A percentile compares a stretch with the other conserved stretches of the same genome.
Conservation (phyloP, 768 basidiomycete species). For the Phylloporus sp. region DNA sequence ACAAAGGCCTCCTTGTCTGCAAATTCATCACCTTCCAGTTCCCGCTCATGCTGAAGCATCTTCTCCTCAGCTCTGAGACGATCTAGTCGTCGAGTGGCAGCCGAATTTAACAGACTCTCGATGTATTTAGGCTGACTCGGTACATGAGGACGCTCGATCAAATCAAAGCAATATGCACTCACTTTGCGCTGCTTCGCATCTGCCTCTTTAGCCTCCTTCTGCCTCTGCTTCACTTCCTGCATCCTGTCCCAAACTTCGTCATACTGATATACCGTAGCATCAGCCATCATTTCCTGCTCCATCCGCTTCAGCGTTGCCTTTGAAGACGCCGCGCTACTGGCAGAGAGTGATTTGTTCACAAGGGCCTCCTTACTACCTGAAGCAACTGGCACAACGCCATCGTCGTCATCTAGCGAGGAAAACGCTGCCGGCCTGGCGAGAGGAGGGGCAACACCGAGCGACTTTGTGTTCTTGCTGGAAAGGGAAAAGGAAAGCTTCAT, state of each 20-base stretch:
- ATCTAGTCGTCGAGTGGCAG: slow-evolving; percentile 85
- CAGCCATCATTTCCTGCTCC: slow-evolving; percentile 73
- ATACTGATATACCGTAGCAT: slow-evolving; percentile 85
- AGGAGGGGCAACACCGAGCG: slow-evolving; percentile 48
- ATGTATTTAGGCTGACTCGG: slow-evolving; percentile 86
- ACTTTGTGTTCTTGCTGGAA: slow-evolving; percentile 44
- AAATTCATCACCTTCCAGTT: slow-evolving; percentile 90
- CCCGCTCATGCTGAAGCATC: slow-evolving; percentile 91
- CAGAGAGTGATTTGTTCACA: slow-evolving; percentile 51
- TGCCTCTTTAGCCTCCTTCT: slow-evolving; percentile 70
- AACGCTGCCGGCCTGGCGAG: slow-evolving; percentile 62
- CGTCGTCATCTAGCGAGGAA: slow-evolving; percentile 60
- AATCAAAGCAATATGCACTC: slow-evolving; percentile 18
- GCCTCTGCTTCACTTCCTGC: slow-evolving; percentile 75
- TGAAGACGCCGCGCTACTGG: slow-evolving; percentile 56
- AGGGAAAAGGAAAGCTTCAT: slow-evolving; percentile 95
- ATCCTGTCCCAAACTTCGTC: slow-evolving; percentile 96
- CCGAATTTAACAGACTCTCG: slow-evolving; percentile 65
- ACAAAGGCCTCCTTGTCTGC: slow-evolving; percentile 96
- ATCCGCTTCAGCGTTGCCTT: slow-evolving; percentile 67
- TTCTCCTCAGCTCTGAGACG: slow-evolving; percentile 94
- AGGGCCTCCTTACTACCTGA: slow-evolving; percentile 37
- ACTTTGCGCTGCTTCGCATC: slow-evolving; percentile 80
- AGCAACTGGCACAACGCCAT: slow-evolving; percentile 47
- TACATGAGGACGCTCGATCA: slow-evolving; percentile 7